Conservation (phyloP, 1,284 basidiomycete genomes). For the Porogramme epimiltina region DNA sequence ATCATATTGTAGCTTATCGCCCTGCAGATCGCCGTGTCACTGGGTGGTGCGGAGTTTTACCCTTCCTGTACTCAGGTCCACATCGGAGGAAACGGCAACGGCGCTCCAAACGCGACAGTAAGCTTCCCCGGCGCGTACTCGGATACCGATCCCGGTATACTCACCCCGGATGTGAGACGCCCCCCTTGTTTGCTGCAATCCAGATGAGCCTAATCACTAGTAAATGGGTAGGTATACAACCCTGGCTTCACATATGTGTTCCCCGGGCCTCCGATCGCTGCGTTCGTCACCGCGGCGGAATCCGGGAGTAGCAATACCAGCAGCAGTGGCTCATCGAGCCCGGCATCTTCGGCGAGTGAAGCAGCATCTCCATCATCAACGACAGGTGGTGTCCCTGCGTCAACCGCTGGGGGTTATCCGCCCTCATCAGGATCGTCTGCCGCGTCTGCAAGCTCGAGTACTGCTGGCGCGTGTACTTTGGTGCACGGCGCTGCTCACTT, state of each 20-base stretch:
- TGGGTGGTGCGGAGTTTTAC: constrained; percentile 72
- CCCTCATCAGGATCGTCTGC: too few species aligned
- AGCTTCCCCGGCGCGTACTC: constrained; percentile 66
- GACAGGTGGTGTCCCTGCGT: too few species aligned
- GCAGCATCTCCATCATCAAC: too few species aligned
- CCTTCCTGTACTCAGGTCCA: constrained; percentile 64
- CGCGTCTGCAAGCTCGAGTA: too few species aligned
- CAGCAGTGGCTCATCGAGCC: too few species aligned
- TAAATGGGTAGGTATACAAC: constrained; percentile 34
- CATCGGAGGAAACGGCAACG: constrained; percentile 51
- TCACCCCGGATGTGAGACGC: constrained; percentile 11
- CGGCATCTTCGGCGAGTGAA: too few species aligned
- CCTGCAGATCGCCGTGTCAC: constrained; percentile 54
- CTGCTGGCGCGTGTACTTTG: too few species aligned
- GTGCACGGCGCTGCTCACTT: too few species aligned
- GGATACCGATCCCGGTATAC: constrained; percentile 64
- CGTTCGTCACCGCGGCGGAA: neutral
- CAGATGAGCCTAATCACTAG: neutral
- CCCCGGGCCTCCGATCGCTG: constrained; percentile 35
- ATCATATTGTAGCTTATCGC: constrained; percentile 51
- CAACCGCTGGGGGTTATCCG: too few species aligned
- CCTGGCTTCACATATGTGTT: constrained; percentile 32
- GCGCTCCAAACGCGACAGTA: constrained; percentile 48
- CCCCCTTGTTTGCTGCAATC: neutral
- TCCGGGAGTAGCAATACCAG: too few species aligned